Evolutionary conservation across 2,329 filamentous ascomycete species (phyloP).

Genomic region (Alternaria atra): DNA sequence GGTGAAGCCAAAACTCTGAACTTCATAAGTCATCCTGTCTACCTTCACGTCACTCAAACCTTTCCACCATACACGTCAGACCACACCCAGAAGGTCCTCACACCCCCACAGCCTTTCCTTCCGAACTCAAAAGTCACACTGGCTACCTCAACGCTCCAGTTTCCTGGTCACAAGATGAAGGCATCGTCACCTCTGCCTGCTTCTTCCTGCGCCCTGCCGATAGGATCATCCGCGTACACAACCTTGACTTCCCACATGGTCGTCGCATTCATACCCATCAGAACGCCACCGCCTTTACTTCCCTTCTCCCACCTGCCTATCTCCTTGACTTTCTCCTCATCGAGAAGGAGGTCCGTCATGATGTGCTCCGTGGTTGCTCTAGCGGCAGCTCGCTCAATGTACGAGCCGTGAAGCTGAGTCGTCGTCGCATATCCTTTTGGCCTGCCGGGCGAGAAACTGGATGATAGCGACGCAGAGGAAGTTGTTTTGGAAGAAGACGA

Average conservation of each 20-base stretch:
- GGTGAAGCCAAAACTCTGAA: constrained; percentile 11
- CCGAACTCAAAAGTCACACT: not conserved
- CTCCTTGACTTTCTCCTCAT: constrained; percentile 7
- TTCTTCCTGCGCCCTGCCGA: constrained; percentile 23
- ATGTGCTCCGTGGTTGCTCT: constrained; percentile 16
- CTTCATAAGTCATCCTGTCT: not conserved
- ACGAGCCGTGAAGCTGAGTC: constrained; percentile 15
- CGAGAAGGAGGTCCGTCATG: constrained; percentile 23
- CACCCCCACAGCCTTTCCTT: not conserved
- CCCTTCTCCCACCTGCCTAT: constrained; percentile 23
- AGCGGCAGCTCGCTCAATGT: constrained; percentile 13
- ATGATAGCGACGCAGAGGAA: not conserved
- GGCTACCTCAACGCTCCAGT: not conserved
- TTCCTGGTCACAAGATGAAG: not conserved
- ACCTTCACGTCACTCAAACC: not conserved
- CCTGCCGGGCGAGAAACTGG: not conserved
- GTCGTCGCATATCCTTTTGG: constrained; percentile 12
- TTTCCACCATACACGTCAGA: not conserved
- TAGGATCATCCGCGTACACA: constrained; percentile 27
- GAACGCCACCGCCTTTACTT: constrained; percentile 15
- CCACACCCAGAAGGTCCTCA: not conserved
- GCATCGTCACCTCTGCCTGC: constrained; percentile 2
- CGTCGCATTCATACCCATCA: constrained; percentile 25
- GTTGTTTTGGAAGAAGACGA: not conserved
- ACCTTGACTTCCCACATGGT: constrained; percentile 32